Percentiles rank a stretch among this genome's conserved stretches.
Conservation (phyloP, 352 stramenopile species). For the Pythium chondricola region DNA sequence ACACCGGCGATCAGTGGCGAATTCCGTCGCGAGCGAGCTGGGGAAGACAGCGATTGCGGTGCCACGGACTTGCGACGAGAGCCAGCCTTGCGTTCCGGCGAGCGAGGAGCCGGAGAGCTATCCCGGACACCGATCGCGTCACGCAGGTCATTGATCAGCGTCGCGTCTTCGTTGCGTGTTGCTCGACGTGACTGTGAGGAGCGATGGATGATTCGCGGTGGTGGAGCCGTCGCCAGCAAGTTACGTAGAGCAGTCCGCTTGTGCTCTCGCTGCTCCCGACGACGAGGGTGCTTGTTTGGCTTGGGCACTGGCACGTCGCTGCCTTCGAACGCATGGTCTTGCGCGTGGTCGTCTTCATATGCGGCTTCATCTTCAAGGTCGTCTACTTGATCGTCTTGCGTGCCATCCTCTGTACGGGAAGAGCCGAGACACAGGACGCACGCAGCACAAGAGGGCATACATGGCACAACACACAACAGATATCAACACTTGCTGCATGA, state of each 20-base stretch:
- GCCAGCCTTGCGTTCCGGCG: background rate
- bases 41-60: slow-evolving; percentile 3
- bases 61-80: slow-evolving; percentile 10
- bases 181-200: background rate
- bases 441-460: slow-evolving; percentile 7
- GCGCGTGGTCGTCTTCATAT: background rate
- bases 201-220: background rate
- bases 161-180: background rate
- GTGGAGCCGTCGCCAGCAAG: background rate
- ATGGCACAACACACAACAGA: slow-evolving; percentile 15
- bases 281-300: no score
- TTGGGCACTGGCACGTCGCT: slow-evolving; percentile 1
- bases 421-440: background rate
- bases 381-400: background rate
- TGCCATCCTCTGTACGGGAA: background rate
- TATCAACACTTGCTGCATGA: slow-evolving; percentile 1
- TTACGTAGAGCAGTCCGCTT: background rate
- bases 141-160: background rate
- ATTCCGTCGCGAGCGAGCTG: background rate
- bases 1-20: no score
- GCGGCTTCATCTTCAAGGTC: background rate
- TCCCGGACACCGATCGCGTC: background rate
- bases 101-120: background rate
- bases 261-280: background rate
- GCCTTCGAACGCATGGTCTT: background rate